Evolutionary conservation across 2,329 filamentous ascomycete species (phyloP).

Genomic region (Epicoccum sorghinum): DNA sequence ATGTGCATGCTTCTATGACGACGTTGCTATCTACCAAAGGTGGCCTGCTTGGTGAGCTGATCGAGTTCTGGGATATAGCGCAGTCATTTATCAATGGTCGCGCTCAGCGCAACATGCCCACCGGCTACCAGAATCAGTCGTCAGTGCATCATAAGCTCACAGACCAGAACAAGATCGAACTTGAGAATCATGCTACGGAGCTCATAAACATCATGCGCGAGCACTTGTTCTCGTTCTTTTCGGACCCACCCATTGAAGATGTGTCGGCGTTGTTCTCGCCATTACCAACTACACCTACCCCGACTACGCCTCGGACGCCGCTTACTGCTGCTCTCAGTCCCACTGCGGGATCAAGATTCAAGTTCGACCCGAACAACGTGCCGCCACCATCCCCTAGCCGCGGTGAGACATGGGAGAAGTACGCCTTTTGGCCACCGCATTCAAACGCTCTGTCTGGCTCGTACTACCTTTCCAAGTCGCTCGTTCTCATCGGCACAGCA

Average conservation of each 20-base stretch:
- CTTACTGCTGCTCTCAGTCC: slow-evolving; percentile 61
- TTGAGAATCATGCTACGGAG: slow-evolving; percentile 80
- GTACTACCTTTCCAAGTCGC: slow-evolving; percentile 82
- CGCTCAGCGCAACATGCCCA: slow-evolving; percentile 78
- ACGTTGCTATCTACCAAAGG: slow-evolving; percentile 74
- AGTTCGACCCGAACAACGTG: slow-evolving; percentile 76
- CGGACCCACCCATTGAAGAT: slow-evolving; percentile 87
- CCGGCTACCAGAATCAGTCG: slow-evolving; percentile 82
- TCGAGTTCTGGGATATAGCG: slow-evolving; percentile 93
- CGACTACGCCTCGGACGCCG: slow-evolving; percentile 65
- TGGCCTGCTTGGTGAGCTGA: slow-evolving; percentile 84
- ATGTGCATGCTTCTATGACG: slow-evolving; percentile 75
- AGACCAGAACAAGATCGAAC: slow-evolving; percentile 69
- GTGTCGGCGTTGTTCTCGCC: slow-evolving; percentile 87
- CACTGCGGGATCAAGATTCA: slow-evolving; percentile 74
- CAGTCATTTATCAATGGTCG: slow-evolving; percentile 88
- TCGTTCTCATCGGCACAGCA: slow-evolving; percentile 82
- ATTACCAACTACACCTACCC: slow-evolving; percentile 68
- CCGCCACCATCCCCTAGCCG: slow-evolving; percentile 75
- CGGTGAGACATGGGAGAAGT: slow-evolving; percentile 92
- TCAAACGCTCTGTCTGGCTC: slow-evolving; percentile 92
- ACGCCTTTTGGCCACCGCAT: slow-evolving; percentile 92
- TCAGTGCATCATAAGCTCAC: slow-evolving; percentile 81
- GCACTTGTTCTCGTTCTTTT: slow-evolving; percentile 80
- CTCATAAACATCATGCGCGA: slow-evolving; percentile 84